These are phyloP conservation scores for Schizonepeta tenuifolia DNA, from an alignment of 257 asterid species.

Conservation along the genomic window DNA sequence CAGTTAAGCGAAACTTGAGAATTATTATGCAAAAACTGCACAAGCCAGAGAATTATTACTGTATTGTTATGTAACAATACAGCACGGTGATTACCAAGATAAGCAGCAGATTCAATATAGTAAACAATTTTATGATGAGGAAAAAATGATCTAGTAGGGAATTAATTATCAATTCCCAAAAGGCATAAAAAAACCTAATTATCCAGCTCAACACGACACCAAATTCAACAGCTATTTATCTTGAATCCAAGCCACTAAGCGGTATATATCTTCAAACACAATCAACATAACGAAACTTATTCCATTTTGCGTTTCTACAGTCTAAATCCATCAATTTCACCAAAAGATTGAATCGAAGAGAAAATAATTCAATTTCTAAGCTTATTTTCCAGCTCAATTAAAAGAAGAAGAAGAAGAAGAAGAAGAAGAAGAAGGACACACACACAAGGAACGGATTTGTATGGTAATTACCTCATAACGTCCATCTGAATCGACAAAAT, in stretches of 20 bases:
- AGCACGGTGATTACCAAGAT: background rate
- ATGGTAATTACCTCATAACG: slow-evolving; percentile 53
- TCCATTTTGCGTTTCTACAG: background rate
- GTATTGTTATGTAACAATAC: background rate
- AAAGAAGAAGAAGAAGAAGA: background rate
- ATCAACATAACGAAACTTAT: background rate
- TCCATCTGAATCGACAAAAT: slow-evolving; percentile 53
- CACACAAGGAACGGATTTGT: background rate
- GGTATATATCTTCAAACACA: background rate
- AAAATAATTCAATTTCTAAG: background rate
- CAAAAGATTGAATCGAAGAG: background rate
- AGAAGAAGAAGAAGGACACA: no score
- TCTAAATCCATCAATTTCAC: background rate
- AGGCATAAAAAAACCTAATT: background rate
- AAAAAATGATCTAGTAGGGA: background rate
- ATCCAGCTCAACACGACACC: slow-evolving; percentile 17
- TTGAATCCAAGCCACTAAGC: background rate
- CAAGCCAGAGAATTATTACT: background rate
- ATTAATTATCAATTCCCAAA: background rate
- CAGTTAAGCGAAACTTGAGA: slow-evolving; percentile 15
- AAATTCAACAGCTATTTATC: slow-evolving; percentile 1
- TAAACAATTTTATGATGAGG: background rate
- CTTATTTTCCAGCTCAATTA: slow-evolving; percentile 15
- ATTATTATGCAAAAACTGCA: background rate
- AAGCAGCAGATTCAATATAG: background rate